A percentile compares a stretch with the other conserved stretches of the same genome.
These are phyloP conservation scores for Aspergillus uvarum DNA, from an alignment of 2,329 filamentous ascomycete species.

Conservation along the genomic window DNA sequence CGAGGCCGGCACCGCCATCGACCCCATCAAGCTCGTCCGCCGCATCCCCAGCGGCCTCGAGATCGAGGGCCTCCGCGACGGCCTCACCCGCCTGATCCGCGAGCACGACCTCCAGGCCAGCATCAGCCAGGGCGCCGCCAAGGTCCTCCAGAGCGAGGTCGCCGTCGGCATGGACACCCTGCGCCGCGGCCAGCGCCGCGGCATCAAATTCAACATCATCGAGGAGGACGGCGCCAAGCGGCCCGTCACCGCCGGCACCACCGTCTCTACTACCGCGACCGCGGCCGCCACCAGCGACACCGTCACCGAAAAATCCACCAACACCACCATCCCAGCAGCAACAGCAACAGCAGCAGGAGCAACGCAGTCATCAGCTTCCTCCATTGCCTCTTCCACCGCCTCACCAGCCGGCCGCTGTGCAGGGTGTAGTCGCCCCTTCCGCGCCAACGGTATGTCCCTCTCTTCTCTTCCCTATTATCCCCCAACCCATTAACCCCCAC, in stretches of 20 bases:
- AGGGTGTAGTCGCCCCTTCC: slow-evolving; percentile 40
- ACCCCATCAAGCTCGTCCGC: slow-evolving; percentile 84
- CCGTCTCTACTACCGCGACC: slow-evolving; percentile 5
- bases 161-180: slow-evolving; percentile 77
- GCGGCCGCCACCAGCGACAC: slow-evolving; percentile 14
- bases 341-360: too few relatives aligned
- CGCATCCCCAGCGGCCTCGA: slow-evolving; percentile 91
- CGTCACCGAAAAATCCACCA: slow-evolving; percentile 18
- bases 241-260: background rate
- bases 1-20: slow-evolving; percentile 89
- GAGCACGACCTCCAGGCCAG: slow-evolving; percentile 95
- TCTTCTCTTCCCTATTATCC: too few relatives aligned
- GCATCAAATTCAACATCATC: slow-evolving; percentile 82
- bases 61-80: slow-evolving; percentile 85
- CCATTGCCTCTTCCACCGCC: background rate
- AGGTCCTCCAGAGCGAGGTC: slow-evolving; percentile 84
- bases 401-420: slow-evolving; percentile 35
- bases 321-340: background rate
- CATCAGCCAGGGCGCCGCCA: slow-evolving; percentile 85
- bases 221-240: slow-evolving; percentile 18
- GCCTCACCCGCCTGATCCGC: slow-evolving; percentile 84
- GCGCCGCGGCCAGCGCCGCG: slow-evolving; percentile 74
- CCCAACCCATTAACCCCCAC: too few relatives aligned
- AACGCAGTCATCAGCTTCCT: background rate
- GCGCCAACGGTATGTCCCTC: slow-evolving; percentile 36